Percentiles rank a stretch among this genome's conserved stretches.
Evolutionary conservation across 1,284 basidiomycete species (phyloP).

Genomic region (Cutaneotrichosporon dermatis): DNA sequence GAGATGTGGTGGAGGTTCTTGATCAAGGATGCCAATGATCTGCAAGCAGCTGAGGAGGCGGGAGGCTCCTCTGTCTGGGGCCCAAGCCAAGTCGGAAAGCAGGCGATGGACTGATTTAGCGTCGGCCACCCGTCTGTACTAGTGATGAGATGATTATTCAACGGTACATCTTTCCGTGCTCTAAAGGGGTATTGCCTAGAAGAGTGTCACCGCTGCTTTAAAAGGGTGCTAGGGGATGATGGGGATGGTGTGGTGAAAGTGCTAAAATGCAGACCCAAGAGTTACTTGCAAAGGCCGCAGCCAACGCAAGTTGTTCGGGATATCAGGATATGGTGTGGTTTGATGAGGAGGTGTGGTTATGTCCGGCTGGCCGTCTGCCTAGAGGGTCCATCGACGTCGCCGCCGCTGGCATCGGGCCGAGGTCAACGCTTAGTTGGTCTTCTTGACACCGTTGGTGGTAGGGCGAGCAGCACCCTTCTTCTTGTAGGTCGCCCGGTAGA

Average conservation of each 20-base stretch:
- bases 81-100: not conserved
- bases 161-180: slow-evolving; percentile 7
- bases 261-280: slow-evolving; percentile 7
- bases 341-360: not conserved
- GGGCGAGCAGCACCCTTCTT: slow-evolving; percentile 20
- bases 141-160: slow-evolving; percentile 3
- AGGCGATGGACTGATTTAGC: not conserved
- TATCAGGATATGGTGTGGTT: not conserved
- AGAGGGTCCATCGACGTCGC: not conserved
- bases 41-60: slow-evolving; percentile 22
- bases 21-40: slow-evolving; percentile 30
- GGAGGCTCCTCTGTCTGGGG: not conserved
- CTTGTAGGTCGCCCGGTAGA: slow-evolving; percentile 51
- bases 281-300: slow-evolving; percentile 28
- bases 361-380: not conserved
- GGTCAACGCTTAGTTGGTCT: slow-evolving; percentile 17
- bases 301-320: not conserved
- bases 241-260: not conserved
- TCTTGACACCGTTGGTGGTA: slow-evolving; percentile 14
- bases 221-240: slow-evolving; percentile 4
- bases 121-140: not conserved
- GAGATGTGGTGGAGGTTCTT: slow-evolving; percentile 76
- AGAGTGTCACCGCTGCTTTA: not conserved
- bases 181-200: slow-evolving; percentile 6
- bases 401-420: not conserved